Conservation (phyloP, 164 flowering plant genomes). For the Litsea cubeba region DNA sequence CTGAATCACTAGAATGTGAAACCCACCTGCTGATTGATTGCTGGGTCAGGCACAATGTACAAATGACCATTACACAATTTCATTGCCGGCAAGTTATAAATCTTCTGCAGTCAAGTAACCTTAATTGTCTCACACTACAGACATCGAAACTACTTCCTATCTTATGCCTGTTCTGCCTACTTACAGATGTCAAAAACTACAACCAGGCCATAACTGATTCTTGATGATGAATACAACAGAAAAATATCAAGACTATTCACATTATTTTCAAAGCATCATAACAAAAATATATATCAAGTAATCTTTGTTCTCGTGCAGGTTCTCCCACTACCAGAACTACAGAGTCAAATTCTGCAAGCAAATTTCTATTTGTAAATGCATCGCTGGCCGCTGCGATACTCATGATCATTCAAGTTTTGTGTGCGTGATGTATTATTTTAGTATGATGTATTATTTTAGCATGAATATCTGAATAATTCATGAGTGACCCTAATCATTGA, state of each 20-base stretch:
- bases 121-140: too few relatives aligned
- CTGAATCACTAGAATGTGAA: too few relatives aligned
- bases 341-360: constrained; percentile 13
- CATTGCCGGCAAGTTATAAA: too few relatives aligned
- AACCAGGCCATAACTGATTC: not conserved
- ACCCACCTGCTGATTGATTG: too few relatives aligned
- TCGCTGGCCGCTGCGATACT: constrained; percentile 2
- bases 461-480: not conserved
- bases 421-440: constrained; percentile 8
- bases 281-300: not conserved
- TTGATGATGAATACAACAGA: not conserved
- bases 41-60: too few relatives aligned
- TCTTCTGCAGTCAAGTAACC: too few relatives aligned
- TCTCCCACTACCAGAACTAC: constrained; percentile 7
- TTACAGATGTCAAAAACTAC: too few relatives aligned
- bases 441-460: not conserved
- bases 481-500: not conserved
- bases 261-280: too few relatives aligned
- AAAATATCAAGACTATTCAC: not conserved
- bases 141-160: too few relatives aligned
- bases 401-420: constrained; percentile 12
- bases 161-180: too few relatives aligned
- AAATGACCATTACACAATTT: too few relatives aligned
- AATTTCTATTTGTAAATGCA: not conserved
- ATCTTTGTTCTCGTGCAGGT: not conserved